Evolutionary conservation across 2,329 filamentous ascomycete species (phyloP).

Genomic region (Colletotrichum sp.): DNA sequence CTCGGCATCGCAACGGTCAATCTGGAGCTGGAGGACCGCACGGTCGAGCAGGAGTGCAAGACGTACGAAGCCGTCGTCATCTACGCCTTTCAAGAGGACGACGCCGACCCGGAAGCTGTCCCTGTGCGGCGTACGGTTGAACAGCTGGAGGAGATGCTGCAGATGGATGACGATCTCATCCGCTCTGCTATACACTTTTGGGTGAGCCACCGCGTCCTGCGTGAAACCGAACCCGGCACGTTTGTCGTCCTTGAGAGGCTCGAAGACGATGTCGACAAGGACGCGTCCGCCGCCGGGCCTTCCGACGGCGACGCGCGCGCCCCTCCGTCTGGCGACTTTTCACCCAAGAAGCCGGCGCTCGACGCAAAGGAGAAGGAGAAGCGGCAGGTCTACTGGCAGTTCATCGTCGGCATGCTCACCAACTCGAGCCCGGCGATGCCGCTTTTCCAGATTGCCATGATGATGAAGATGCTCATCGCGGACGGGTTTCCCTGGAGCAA

Average conservation of each 20-base stretch:
- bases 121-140: slow-evolving; percentile 50
- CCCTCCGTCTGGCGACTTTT: slow-evolving; percentile 35
- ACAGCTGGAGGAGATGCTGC: slow-evolving; percentile 61
- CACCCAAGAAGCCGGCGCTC: slow-evolving; percentile 57
- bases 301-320: slow-evolving; percentile 18
- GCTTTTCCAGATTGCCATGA: slow-evolving; percentile 82
- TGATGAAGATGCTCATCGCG: slow-evolving; percentile 90
- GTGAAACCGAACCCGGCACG: slow-evolving; percentile 55
- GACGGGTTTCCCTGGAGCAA: slow-evolving; percentile 90
- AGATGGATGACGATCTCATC: slow-evolving; percentile 78
- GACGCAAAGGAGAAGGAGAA: slow-evolving; percentile 68
- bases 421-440: slow-evolving; percentile 85
- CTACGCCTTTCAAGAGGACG: slow-evolving; percentile 73
- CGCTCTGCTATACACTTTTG: slow-evolving; percentile 73
- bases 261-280: slow-evolving; percentile 38
- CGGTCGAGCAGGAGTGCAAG: slow-evolving; percentile 72
- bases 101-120: slow-evolving; percentile 34
- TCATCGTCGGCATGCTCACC: slow-evolving; percentile 93
- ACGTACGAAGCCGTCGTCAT: slow-evolving; percentile 91
- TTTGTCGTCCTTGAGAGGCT: slow-evolving; percentile 74
- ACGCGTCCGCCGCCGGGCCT: slow-evolving; percentile 35
- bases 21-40: slow-evolving; percentile 82
- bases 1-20: slow-evolving; percentile 82
- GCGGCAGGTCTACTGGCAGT: slow-evolving; percentile 80
- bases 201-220: slow-evolving; percentile 71